Evolutionary conservation across 805 yeast genomes (phyloP), one percentile per base, ranked within the genome.

Genomic region (Myxozyma mucilagina): DNA sequence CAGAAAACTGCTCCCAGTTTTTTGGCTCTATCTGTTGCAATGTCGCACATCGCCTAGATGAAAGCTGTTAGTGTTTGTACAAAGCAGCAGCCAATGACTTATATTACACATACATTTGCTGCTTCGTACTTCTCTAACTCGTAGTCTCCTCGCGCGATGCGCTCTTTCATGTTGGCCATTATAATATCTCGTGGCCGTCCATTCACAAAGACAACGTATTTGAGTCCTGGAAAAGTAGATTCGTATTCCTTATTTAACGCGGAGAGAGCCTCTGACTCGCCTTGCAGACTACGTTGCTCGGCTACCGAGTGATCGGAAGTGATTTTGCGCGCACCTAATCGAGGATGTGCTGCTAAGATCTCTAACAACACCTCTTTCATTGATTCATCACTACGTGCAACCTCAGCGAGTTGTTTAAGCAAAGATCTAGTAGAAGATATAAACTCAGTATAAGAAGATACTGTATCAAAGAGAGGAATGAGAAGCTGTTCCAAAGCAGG

Each of bases 311-410:
- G 92, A 3, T 73, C 76, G 13, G 76, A 87, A 35, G 89, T 77
- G 34, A 75, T 79, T 57, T 74, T 78, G 45, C 58, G 61, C 36
- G 88, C 89, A 0, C 97, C 97, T 16, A 91, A 76, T 58, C 97
- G 78, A 16, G 97, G 97, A 74, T 91, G 97, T 0, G 97, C 96
- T 0, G 89, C 86, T n/a, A 92, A 84, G 59, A 92, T 90, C 45
- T 59, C 64, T 34, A 72, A 49, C 36, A 70, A 50, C 34, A 72
- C 53, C 50, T 69, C 61, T 60, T 66, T 54, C 68, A 67, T 47
- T 67, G 74, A 14, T 43, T 60, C 34, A 39, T 73, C 73, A 3
- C 73, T 69, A 14, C 31, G 43, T 1, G 66, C 53, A 8, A 69
- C 64, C 9, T 60, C 51, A 8, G 78, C 69, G 38, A 79, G 72